These are phyloP conservation scores for Microcera coccophila DNA, from an alignment of 2,329 filamentous ascomycete species.

Conservation along the genomic window DNA sequence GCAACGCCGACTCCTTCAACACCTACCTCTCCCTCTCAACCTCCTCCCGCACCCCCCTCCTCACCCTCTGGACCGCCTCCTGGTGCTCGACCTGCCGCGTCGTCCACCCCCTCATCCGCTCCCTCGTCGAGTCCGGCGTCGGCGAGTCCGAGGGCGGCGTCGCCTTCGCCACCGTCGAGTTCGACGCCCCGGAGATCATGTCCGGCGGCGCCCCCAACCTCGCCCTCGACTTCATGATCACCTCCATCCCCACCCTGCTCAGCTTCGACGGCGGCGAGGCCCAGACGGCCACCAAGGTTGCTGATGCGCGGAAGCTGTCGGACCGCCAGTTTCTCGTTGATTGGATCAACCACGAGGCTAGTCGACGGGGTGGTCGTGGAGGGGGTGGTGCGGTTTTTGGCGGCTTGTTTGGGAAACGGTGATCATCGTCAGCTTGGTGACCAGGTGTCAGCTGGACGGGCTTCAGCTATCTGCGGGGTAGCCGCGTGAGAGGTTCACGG, in stretches of 20 bases:
- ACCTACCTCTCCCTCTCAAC: slow-evolving; percentile 54
- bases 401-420: slow-evolving; percentile 39
- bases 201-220: slow-evolving; percentile 33
- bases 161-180: slow-evolving; percentile 51
- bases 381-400: slow-evolving; percentile 38
- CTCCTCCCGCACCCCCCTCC: slow-evolving; percentile 50
- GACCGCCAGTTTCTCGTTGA: slow-evolving; percentile 49
- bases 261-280: slow-evolving; percentile 55
- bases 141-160: slow-evolving; percentile 56
- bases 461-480: no score
- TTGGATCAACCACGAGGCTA: slow-evolving; percentile 52
- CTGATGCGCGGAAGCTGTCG: slow-evolving; percentile 46
- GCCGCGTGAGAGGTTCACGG: no score
- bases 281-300: slow-evolving; percentile 45
- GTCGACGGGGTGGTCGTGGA: slow-evolving; percentile 42
- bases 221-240: slow-evolving; percentile 56
- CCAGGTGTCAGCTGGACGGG: no score
- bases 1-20: slow-evolving; percentile 50
- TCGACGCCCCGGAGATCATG: slow-evolving; percentile 57
- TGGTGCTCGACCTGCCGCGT: slow-evolving; percentile 54
- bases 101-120: slow-evolving; percentile 46
- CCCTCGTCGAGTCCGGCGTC: slow-evolving; percentile 47
- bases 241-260: slow-evolving; percentile 53
- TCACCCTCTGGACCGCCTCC: slow-evolving; percentile 58
- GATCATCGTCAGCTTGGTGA: no score